Percentiles rank a stretch among this genome's conserved stretches.
Evolutionary conservation across 352 stramenopile genomes (phyloP).

Genomic region (Phytophthora constricta): DNA sequence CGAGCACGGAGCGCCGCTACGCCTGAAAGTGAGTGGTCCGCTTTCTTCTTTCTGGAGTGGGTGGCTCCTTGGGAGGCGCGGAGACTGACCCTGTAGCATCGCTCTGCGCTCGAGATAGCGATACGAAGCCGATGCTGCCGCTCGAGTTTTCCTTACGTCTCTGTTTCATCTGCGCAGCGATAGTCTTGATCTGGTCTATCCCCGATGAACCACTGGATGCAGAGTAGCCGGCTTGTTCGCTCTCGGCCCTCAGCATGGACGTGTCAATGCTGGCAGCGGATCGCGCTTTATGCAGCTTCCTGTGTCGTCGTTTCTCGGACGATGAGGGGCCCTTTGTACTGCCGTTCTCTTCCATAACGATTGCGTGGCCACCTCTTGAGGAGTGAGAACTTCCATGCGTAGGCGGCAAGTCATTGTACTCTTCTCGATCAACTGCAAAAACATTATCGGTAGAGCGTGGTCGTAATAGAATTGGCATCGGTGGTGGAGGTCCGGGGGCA

Average conservation of each 20-base stretch:
- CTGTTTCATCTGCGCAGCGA: slow-evolving; percentile 81
- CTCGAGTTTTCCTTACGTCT: slow-evolving; percentile 44
- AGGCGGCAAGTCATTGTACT: slow-evolving; percentile 29
- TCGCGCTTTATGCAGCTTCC: slow-evolving; percentile 53
- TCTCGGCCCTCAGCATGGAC: slow-evolving; percentile 34
- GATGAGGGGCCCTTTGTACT: slow-evolving; percentile 6
- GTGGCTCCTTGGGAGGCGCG: slow-evolving; percentile 11
- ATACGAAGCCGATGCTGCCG: slow-evolving; percentile 33
- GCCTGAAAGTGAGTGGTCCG: slow-evolving; percentile 39
- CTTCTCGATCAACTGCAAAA: slow-evolving; percentile 30
- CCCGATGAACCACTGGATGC: slow-evolving; percentile 22
- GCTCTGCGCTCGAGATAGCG: slow-evolving; percentile 30
- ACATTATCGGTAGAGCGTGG: slow-evolving; percentile 46
- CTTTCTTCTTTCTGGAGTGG: slow-evolving; percentile 28
- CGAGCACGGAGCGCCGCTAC: slow-evolving; percentile 77
- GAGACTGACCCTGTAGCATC: slow-evolving; percentile 29
- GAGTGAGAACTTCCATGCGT: slow-evolving; percentile 21
- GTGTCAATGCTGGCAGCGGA: slow-evolving; percentile 75
- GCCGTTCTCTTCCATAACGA: slow-evolving; percentile 30
- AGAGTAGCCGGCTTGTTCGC: slow-evolving; percentile 16
- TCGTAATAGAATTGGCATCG: slow-evolving; percentile 34
- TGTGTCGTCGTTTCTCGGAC: slow-evolving; percentile 33
- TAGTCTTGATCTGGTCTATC: slow-evolving; percentile 78
- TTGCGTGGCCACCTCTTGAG: slow-evolving; percentile 15
- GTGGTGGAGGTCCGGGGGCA: slow-evolving; percentile 32